A percentile compares a stretch with the other conserved stretches of the same genome.
These are phyloP conservation scores for Backusella psychrophila DNA, from an alignment of 192 early-diverging fungal species.

Conservation along the genomic window DNA sequence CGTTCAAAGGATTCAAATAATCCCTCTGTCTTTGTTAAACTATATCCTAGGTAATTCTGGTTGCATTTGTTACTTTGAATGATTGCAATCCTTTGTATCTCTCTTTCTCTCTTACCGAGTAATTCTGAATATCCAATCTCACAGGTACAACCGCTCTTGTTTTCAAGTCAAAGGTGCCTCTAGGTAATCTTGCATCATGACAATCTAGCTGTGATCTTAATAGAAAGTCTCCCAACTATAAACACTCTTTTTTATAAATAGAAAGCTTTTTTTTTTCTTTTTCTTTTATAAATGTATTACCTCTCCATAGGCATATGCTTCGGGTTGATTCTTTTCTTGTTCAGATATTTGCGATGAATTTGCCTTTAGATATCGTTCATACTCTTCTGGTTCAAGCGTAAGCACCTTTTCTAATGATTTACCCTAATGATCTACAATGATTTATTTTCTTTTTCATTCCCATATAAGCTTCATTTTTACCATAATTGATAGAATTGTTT, in stretches of 20 bases:
- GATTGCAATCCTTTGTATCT: background rate
- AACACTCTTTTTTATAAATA: background rate
- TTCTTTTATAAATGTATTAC: background rate
- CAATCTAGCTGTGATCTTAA: constrained; percentile 92
- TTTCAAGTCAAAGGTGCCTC: constrained; percentile 89
- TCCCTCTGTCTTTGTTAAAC: constrained; percentile 63
- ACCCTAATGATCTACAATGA: constrained; percentile 46
- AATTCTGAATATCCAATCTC: constrained; percentile 78
- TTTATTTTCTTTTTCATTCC: background rate
- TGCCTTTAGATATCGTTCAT: constrained; percentile 62
- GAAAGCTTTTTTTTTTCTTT: too few species aligned
- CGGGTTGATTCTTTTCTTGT: constrained; percentile 44
- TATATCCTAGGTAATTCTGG: constrained; percentile 64
- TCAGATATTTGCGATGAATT: constrained; percentile 42
- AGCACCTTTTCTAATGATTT: constrained; percentile 88
- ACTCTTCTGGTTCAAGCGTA: constrained; percentile 65
- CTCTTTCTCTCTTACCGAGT: constrained; percentile 43
- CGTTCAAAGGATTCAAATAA: constrained; percentile 81
- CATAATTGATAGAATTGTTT: constrained; percentile 71
- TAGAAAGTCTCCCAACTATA: constrained; percentile 62
- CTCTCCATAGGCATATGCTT: constrained; percentile 68
- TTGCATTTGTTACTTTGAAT: background rate
- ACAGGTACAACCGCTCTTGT: constrained; percentile 82
- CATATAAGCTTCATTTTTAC: constrained; percentile 34
- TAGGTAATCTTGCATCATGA: constrained; percentile 67